Evolutionary conservation across 305 asterid genomes (phyloP), one percentile per base, ranked within the genome.

Genomic region (Salvia sclarea): DNA sequence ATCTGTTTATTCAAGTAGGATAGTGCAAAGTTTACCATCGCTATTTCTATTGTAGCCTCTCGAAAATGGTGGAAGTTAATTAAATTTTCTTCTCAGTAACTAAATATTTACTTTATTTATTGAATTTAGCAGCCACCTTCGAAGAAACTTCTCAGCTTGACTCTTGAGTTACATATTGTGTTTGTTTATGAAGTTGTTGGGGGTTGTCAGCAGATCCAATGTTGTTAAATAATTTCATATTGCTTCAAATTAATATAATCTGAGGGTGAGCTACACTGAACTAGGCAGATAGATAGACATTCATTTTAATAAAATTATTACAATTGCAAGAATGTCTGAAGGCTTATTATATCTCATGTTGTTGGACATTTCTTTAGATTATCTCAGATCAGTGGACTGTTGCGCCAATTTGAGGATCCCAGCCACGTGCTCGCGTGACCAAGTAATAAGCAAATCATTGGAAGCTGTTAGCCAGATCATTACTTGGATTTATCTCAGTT

Each of bases 381-480:
- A 24, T 22, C 54, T 66, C 22, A 64, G 69, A 47, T 68, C 13
- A 44, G 45, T 59, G 75, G 66, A 69, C 33, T 44, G 24, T 73
- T 60, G 43, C 69, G 50, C 72, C 61, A 24, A 43, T 28, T 17
- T 56, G 68, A 79, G 83, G 64, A 73, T 73, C 83, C 77, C 33
- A 71, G 33, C 75, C 84, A 82, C 86, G 60, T 76, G 82, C 30
- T 65, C 93, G 81, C 83, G 84, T 84, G 88, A 81, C 72, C 76
- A 28, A 48, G 69, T 49, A 76, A 71, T 61, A 61, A 61, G 62
- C 61, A 75, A 78, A 68, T 61, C 54, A 37, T 66, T 68, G 60
- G 52, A 54, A 44, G 31, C 58, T 53, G 28, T 25, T 10, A 45
- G 31, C 52, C 18, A 38, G 60, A 43, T 52, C 55, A 70, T 24